Conservation (phyloP, 257 asterid genomes). For the Lycium ferocissimum region DNA sequence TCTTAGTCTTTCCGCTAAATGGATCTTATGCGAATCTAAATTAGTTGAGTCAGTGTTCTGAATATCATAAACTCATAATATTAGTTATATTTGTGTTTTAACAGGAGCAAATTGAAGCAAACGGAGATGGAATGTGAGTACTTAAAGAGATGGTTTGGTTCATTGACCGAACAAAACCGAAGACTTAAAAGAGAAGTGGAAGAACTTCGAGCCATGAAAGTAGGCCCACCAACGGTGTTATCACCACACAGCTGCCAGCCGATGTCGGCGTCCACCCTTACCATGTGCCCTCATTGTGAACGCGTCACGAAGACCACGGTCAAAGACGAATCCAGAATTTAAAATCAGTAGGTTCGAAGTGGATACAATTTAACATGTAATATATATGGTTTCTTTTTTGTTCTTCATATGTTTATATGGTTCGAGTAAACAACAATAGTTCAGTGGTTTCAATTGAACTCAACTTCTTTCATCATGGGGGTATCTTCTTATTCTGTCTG, state of each 20-base stretch:
- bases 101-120: conserved; percentile 85
- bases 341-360: background rate
- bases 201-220: conserved; percentile 61
- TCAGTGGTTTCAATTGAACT: background rate
- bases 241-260: conserved; percentile 49
- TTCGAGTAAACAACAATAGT: background rate
- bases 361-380: background rate
- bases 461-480: background rate
- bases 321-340: background rate
- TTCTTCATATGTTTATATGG: background rate
- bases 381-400: background rate
- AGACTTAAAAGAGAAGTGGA: conserved; percentile 67
- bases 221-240: conserved; percentile 41
- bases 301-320: conserved; percentile 49
- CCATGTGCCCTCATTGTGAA: conserved; percentile 86
- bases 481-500: background rate
- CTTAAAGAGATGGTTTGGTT: conserved; percentile 73
- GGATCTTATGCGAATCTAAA: too few relatives aligned
- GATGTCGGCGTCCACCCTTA: conserved; percentile 55
- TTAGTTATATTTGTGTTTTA: background rate
- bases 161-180: conserved; percentile 70
- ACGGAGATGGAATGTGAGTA: conserved; percentile 81
- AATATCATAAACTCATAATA: background rate
- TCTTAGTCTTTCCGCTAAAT: too few relatives aligned
- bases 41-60: too few relatives aligned